Base-by-base conservation (phyloP, 1,284 basidiomycete genomes). In the Fistulina hepatica region DNA sequence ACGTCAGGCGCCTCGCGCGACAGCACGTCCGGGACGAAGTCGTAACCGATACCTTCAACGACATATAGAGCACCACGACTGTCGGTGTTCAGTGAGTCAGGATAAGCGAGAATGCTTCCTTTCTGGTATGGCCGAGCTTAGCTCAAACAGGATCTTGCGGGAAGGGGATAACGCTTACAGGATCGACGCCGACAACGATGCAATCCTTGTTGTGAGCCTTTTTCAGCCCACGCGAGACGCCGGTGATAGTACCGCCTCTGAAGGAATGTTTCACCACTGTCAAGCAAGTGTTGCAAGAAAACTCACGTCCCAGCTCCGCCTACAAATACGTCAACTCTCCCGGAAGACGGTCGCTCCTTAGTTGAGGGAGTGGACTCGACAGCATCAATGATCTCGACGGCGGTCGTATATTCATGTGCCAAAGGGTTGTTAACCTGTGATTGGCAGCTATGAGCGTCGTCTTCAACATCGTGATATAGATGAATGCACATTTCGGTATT, bases 181-280 rank as follows among this genome's bases (percentile, higher is more conserved):
- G 94, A 62, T 98, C 94, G 20, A 92, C 71, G 4, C 78, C 93
- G n/a, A 98, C 72, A 12, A 95, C 71, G 22, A 74, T 59, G 49
- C 76, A 81, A 16, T 74, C 60, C 21, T 71, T 59, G 52, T 86
- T 86, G 51, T 86, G 81, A 4, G 56, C 63, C 52, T 81, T 82
- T 62, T 88, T 85, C 52, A 97, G 66, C 2, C 84, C 88, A 22
- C 79, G 71, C 5, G 89, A 83, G 20, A 93, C 59, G 4, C 94
- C 94, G 13, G 85, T 88, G 44, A 98, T 67, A 1, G 94, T 97
- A 7, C 94, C 94, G 21, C 94, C 94, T 1, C 94, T 98, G n/a
- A n/a, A n/a, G n/a, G n/a, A n/a, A n/a, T n/a, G n/a, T n/a, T n/a
- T n/a, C n/a, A n/a, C n/a, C n/a, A n/a, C n/a, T n/a, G n/a, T n/a